Evolutionary conservation across 768 basidiomycete species (phyloP).

Genomic region (Chlorophyllum brunneum): DNA sequence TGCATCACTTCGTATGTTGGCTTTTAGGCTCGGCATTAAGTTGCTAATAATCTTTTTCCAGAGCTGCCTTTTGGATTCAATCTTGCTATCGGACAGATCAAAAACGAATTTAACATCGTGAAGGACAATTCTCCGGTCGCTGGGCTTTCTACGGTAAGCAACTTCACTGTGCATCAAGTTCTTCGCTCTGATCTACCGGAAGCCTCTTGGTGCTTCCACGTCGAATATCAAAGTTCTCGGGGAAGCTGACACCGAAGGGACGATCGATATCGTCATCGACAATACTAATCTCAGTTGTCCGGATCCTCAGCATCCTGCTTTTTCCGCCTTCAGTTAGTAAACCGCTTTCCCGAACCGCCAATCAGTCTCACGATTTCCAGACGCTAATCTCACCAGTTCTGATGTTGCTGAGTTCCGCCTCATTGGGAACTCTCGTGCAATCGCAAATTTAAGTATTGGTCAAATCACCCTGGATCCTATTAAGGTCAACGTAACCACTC

Average conservation of each 20-base stretch:
- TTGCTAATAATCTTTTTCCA: conserved; percentile 20
- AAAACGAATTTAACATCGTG: conserved; percentile 62
- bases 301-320: conserved; percentile 41
- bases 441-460: conserved; percentile 60
- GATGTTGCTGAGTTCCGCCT: conserved; percentile 49
- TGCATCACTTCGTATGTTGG: conserved; percentile 48
- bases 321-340: conserved; percentile 56
- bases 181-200: background rate
- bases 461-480: conserved; percentile 68
- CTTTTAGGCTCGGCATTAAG: background rate
- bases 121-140: conserved; percentile 50
- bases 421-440: conserved; percentile 53
- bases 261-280: conserved; percentile 59
- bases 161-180: background rate
- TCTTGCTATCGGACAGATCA: conserved; percentile 53
- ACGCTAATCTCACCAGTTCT: conserved; percentile 51
- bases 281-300: conserved; percentile 50
- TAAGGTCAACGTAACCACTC: conserved; percentile 65
- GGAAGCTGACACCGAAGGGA: conserved; percentile 53
- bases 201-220: conserved; percentile 64
- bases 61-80: conserved; percentile 72
- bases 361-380: conserved; percentile 25
- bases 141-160: conserved; percentile 53
- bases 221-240: conserved; percentile 53
- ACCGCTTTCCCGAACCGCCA: background rate